Evolutionary conservation across 805 yeast species (phyloP), one percentile per base, ranked within the genome.

Genomic region (Suhomyces sp.): DNA sequence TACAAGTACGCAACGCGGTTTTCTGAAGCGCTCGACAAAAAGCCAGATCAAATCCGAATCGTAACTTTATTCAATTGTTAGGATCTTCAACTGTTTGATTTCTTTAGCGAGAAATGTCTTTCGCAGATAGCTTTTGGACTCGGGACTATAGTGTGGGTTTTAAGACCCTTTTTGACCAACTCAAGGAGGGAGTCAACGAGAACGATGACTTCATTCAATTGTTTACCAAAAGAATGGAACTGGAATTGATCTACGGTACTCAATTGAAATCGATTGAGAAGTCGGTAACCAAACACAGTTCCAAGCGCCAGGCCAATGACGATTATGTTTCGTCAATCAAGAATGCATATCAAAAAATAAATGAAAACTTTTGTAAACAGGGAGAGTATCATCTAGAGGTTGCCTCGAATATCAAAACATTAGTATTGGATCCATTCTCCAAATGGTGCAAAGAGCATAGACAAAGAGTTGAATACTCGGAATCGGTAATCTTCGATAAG

Each of bases 51-150:
- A 26, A 26, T 15, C n/a, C 19, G n/a, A 29, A 29, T 26, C 44
- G 33, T 12, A 31, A 47, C 26, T 36, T 26, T 26, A 17, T 44
- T 33, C 35, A 9, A 27, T 24, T 27, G 13, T 13, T 23, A 29
- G 6, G 7, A 27, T 24, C 26, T 10, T 44, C 26, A 23, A 23
- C 24, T 17, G 22, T 15, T 29, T 26, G 26, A 15, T 15, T 15
- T 38, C 24, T 19, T 38, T 38, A 17, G 42, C 24, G 24, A 38
- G 4, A 13, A 42, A 75, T 75, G 79, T 81, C 89, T 19, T 87
- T 88, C 70, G 83, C 89, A 4, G 90, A 86, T 59, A 82, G 85
- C 60, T 88, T 88, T 70, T 88, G 96, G 96, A 77, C 90, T 6
- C 74, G 74, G 27, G 92, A 87, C 63, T 83, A 85, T 62, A 70